Conservation (phyloP, 1,284 basidiomycete genomes). For the Entoloma clypeatum region DNA sequence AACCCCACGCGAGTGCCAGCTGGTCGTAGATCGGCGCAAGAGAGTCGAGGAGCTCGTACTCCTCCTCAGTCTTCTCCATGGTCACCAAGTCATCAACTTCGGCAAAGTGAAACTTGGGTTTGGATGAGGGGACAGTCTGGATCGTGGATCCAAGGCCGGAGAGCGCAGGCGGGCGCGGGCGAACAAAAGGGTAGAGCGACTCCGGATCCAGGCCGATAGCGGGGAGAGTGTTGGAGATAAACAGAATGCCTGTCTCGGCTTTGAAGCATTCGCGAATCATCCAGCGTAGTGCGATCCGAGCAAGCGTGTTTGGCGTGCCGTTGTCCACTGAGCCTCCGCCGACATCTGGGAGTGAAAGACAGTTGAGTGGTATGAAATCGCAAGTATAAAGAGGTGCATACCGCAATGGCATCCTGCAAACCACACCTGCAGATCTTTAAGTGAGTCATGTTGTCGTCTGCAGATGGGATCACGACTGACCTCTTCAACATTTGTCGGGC, state of each 20-base stretch:
- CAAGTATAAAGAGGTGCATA: slow-evolving; percentile 18
- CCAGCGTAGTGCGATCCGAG: slow-evolving; percentile 45
- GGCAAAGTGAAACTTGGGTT: background rate
- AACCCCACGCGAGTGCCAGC: slow-evolving; percentile 37
- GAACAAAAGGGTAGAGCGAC: slow-evolving; percentile 30
- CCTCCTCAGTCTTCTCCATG: slow-evolving; percentile 29
- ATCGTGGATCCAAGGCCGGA: slow-evolving; percentile 15
- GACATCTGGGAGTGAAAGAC: slow-evolving; percentile 16
- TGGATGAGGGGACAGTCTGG: slow-evolving; percentile 2
- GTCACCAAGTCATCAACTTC: slow-evolving; percentile 12
- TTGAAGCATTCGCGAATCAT: slow-evolving; percentile 43
- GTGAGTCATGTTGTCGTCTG: too few species aligned
- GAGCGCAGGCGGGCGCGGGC: slow-evolving; percentile 25
- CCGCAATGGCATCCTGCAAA: slow-evolving; percentile 34
- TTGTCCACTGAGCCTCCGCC: slow-evolving; percentile 31
- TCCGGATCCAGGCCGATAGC: slow-evolving; percentile 34
- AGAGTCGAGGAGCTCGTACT: slow-evolving; percentile 52
- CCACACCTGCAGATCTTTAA: too few species aligned
- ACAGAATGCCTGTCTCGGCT: slow-evolving; percentile 35
- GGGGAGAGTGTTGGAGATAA: slow-evolving; percentile 32
- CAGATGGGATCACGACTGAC: too few species aligned
- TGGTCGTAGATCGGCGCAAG: slow-evolving; percentile 52
- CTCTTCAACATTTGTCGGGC: slow-evolving; percentile 41
- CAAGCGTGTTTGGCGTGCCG: slow-evolving; percentile 37
- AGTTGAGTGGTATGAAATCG: background rate